Conservation (phyloP, 2,329 filamentous ascomycete genomes). For the Talaromyces sp. region DNA sequence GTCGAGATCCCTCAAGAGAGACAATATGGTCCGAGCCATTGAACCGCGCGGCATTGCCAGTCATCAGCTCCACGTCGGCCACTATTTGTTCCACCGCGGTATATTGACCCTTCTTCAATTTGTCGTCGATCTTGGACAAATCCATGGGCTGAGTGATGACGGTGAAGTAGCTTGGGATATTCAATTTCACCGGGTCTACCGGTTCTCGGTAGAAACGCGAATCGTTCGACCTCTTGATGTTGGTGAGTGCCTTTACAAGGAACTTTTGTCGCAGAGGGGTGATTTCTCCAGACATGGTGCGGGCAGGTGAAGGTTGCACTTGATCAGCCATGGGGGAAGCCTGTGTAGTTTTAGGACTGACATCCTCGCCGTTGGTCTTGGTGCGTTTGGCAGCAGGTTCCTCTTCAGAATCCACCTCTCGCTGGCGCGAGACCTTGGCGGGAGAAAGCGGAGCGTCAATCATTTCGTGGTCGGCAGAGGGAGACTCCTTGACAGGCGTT, state of each 20-base stretch:
- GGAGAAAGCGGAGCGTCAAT: slow-evolving; percentile 48
- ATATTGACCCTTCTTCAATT: slow-evolving; percentile 69
- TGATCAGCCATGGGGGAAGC: slow-evolving; percentile 34
- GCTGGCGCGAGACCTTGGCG: slow-evolving; percentile 65
- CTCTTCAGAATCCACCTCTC: slow-evolving; percentile 64
- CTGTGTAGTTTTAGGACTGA: slow-evolving; percentile 43
- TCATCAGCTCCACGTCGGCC: slow-evolving; percentile 70
- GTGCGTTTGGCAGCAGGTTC: slow-evolving; percentile 75
- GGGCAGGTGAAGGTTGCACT: slow-evolving; percentile 4
- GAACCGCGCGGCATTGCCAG: slow-evolving; percentile 74
- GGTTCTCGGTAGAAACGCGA: slow-evolving; percentile 72
- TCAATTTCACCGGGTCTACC: slow-evolving; percentile 70
- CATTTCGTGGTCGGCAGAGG: slow-evolving; percentile 47
- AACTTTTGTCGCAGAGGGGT: slow-evolving; percentile 42
- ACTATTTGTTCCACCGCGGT: slow-evolving; percentile 66
- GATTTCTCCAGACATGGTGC: slow-evolving; percentile 20
- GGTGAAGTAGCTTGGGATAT: slow-evolving; percentile 68
- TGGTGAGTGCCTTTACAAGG: slow-evolving; percentile 34
- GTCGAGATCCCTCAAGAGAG: slow-evolving; percentile 61
- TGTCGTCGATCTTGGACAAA: slow-evolving; percentile 74
- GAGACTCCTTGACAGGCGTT: slow-evolving; percentile 18
- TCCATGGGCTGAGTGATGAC: slow-evolving; percentile 79
- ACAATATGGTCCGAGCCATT: slow-evolving; percentile 76
- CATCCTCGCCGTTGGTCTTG: slow-evolving; percentile 60
- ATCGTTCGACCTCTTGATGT: slow-evolving; percentile 77